phyloP scores from a whole-genome alignment of 139 green algal species.

The Zygnema circumcarinatum region DNA sequence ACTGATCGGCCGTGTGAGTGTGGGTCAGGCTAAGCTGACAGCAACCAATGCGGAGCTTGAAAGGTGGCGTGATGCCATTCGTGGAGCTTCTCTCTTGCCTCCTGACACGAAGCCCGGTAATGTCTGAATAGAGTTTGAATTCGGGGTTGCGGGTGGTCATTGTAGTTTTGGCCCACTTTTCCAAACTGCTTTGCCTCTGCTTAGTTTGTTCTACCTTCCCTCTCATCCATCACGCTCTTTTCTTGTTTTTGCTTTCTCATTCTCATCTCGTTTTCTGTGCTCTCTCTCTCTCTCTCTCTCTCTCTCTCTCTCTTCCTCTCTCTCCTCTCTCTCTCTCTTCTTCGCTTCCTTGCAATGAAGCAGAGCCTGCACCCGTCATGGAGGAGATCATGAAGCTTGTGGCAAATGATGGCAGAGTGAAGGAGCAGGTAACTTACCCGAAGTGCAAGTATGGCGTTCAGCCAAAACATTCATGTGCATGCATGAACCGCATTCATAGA shows the following conservation, averaged over 20 bases:
- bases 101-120: not conserved
- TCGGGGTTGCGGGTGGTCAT: not conserved
- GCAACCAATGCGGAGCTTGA: not conserved
- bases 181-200: not conserved
- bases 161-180: not conserved
- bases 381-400: not conserved
- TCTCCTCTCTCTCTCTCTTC: conserved; percentile 9
- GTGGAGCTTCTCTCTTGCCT: not conserved
- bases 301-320: conserved; percentile 24
- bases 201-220: not conserved
- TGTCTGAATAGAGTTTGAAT: too few species aligned
- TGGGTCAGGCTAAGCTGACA: not conserved
- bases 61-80: not conserved
- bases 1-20: too few species aligned
- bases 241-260: not conserved
- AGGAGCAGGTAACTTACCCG: not conserved
- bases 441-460: not conserved
- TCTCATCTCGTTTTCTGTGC: not conserved
- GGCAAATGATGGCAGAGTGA: not conserved
- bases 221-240: not conserved
- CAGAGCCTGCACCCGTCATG: not conserved
- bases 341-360: conserved; percentile 13
- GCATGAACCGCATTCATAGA: not conserved
- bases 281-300: conserved; percentile 23
- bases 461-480: conserved; percentile 11